phyloP scores from a whole-genome alignment of 176 grass and related monocot species.

The Carex pumila region DNA sequence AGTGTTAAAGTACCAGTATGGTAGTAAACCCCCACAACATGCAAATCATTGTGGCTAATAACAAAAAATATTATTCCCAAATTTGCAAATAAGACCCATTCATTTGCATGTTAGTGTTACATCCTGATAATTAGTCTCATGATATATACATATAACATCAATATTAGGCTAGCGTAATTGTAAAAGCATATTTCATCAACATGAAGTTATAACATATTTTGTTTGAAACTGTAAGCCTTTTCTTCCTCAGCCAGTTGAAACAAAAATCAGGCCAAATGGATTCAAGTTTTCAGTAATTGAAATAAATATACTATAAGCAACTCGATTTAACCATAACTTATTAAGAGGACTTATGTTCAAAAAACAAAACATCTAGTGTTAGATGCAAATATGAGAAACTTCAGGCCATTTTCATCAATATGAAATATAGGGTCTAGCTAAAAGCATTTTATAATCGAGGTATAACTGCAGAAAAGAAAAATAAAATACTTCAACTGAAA shows the following conservation, averaged over 20 bases:
- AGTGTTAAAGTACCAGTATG: neutral
- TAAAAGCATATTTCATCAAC: neutral
- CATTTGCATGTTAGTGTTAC: neutral
- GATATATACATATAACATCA: neutral
- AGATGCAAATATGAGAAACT: neutral
- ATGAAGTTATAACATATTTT: neutral
- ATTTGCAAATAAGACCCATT: neutral
- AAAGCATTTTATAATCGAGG: neutral
- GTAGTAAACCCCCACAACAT: neutral
- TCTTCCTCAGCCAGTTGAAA: neutral
- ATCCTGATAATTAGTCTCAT: neutral
- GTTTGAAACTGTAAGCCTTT: neutral
- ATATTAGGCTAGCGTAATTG: neutral
- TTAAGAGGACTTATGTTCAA: neutral
- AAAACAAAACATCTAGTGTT: neutral
- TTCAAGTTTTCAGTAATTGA: neutral
- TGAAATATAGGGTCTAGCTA: neutral
- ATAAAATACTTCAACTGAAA: neutral
- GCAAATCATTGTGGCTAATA: neutral
- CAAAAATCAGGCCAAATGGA: neutral
- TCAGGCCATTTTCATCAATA: neutral
- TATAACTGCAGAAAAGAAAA: neutral
- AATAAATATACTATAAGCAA: neutral
- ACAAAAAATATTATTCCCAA: neutral
- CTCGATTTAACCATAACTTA: neutral